Percentiles rank a stretch among this genome's conserved stretches.
These are phyloP conservation scores for Blastobotrys chiropterorum DNA, from an alignment of 805 yeast species.

Conservation along the genomic window DNA sequence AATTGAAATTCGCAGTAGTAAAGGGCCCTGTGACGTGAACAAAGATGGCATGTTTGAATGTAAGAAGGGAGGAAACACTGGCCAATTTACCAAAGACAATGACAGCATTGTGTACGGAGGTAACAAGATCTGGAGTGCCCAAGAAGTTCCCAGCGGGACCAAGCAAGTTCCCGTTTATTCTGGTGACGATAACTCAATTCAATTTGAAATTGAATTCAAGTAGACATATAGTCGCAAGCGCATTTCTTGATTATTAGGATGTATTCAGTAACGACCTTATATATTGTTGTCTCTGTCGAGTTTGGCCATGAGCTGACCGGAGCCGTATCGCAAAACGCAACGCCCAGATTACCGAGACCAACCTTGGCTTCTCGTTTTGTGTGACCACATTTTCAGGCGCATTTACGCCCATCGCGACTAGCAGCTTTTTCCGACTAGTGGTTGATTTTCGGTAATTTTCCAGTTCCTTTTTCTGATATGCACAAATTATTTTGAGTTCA, in stretches of 20 bases:
- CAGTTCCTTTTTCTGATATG: conserved; percentile 6
- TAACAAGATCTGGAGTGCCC: conserved; percentile 52
- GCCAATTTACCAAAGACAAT: conserved; percentile 54
- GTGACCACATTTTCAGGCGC: not conserved
- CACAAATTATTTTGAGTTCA: conserved; percentile 9
- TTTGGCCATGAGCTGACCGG: not conserved
- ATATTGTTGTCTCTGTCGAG: not conserved
- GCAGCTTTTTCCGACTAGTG: conserved; percentile 4
- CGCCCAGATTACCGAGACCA: not conserved
- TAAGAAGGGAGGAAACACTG: conserved; percentile 33
- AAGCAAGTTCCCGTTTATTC: conserved; percentile 46
- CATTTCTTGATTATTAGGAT: not conserved
- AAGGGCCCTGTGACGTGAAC: conserved; percentile 59
- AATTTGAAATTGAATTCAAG: conserved; percentile 31
- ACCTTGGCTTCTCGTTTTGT: not conserved
- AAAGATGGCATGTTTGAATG: conserved; percentile 31
- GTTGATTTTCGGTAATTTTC: conserved; percentile 5
- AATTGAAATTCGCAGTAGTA: conserved; percentile 58
- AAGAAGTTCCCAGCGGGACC: conserved; percentile 37
- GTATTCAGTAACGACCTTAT: not conserved
- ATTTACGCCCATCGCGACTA: conserved; percentile 6
- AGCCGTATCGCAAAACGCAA: not conserved
- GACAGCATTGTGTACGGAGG: conserved; percentile 57
- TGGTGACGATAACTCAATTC: conserved; percentile 32
- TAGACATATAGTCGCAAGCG: too few species aligned